A percentile compares a stretch with the other conserved stretches of the same genome.
Evolutionary conservation across 441 rosid genomes (phyloP).

Genomic region (Sinapis alba): DNA sequence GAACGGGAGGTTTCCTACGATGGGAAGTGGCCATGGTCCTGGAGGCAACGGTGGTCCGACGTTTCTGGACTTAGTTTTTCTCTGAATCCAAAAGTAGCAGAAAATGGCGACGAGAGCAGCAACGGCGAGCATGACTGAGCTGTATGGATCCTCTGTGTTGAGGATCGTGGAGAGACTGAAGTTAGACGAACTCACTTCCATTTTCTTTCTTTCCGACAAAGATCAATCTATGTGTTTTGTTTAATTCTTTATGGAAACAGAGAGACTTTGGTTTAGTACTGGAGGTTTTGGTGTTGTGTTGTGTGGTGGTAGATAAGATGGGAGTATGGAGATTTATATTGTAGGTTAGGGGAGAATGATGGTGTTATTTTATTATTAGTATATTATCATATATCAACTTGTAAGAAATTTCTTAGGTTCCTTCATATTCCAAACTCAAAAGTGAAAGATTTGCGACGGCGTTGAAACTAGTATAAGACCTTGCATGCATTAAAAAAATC

Average conservation of each 20-base stretch:
- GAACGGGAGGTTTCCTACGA: conserved; percentile 74
- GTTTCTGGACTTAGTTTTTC: conserved; percentile 22
- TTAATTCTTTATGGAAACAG: background rate
- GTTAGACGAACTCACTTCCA: conserved; percentile 16
- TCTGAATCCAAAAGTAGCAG: conserved; percentile 27
- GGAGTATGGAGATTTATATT: conserved; percentile 26
- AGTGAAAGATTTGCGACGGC: conserved; percentile 27
- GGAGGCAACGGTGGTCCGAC: conserved; percentile 50
- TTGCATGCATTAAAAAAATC: background rate
- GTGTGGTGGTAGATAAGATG: conserved; percentile 7
- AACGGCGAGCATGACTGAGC: conserved; percentile 5
- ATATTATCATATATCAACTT: background rate
- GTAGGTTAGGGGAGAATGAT: background rate
- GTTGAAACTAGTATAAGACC: background rate
- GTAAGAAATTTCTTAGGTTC: conserved; percentile 23
- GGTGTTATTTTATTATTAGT: background rate
- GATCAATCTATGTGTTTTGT: background rate
- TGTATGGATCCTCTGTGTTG: conserved; percentile 13
- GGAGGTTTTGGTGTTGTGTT: conserved; percentile 9
- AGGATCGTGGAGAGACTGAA: conserved; percentile 21
- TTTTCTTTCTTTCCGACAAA: conserved; percentile 6
- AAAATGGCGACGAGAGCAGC: conserved; percentile 26
- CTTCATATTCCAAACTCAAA: conserved; percentile 1
- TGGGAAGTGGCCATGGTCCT: conserved; percentile 60
- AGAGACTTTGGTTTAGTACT: background rate